Base-by-base conservation (phyloP, 2,329 filamentous ascomycete genomes). In the Cercospora zeae-maydis region DNA sequence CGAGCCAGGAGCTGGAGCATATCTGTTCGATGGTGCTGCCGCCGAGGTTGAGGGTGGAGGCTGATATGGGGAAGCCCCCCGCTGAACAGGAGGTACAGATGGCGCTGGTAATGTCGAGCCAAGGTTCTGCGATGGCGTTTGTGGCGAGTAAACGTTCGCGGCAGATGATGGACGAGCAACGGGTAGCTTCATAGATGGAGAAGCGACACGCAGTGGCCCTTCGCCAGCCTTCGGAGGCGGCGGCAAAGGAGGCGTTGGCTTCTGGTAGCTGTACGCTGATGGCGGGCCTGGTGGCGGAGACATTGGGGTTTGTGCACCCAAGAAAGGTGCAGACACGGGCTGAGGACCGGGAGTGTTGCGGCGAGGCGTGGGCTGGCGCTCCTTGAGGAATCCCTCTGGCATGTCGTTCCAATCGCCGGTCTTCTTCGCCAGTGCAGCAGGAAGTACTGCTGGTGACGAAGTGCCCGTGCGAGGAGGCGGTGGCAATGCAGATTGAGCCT, bases 351-450 rank as follows among this genome's bases (percentile, higher is more conserved):
- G 92, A 0, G 93, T 97, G 51, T 83, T 83, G 73, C 88, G 86
- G 68, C 93, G 87, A 21, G 88, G 84, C 13, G 85, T 84, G 4
- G 72, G 63, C 36, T 71, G 68, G n/a, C 89, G 83, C 59, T 84
- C 80, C 79, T 93, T 91, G 51, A 79, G 75, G 69, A 98, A 87
- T 61, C 79, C 90, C 71, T 96, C 84, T 1, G 95, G 95, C 57
- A 96, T 89, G 76, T 99, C 95, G 70, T 99, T 99, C 95, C 95
- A 99, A 70, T 90, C 89, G 30, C 88, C 86, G 66, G 88, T 88
- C 67, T 89, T 88, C 73, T 87, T 88, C 62, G 85, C 81, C 72
- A 86, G 87, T 9, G 90, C 86, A 16, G 91, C 86, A 21, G 92
- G 88, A 42, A 86, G 82, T 14, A 80, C 76, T 24, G 83, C 83